Percentiles rank a stretch among this genome's conserved stretches.
These are phyloP conservation scores for Aureobasidium sp. DNA, from an alignment of 2,329 filamentous ascomycete species.

Conservation along the genomic window DNA sequence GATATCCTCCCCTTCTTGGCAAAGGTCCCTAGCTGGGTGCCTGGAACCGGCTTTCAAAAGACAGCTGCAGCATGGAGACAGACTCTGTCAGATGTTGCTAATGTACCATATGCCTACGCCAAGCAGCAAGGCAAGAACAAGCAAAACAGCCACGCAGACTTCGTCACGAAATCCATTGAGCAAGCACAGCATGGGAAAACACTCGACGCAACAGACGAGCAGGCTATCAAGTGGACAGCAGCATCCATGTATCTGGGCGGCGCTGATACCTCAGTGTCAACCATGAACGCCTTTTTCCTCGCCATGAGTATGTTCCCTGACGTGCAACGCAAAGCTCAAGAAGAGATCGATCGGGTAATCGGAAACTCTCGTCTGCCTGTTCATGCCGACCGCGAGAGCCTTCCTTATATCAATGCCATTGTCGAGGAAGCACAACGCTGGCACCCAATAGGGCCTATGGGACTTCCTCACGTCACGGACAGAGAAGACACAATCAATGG, in stretches of 20 bases:
- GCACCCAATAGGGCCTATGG: constrained; percentile 25
- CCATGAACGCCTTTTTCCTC: constrained; percentile 9
- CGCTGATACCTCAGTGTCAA: constrained; percentile 27
- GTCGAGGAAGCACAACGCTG: constrained; percentile 29
- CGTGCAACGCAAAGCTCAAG: constrained; percentile 22
- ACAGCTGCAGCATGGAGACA: constrained; percentile 30
- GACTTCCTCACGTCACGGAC: constrained; percentile 23
- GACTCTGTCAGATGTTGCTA: constrained; percentile 23
- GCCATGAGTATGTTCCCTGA: constrained; percentile 18
- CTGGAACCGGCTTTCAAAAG: constrained; percentile 36
- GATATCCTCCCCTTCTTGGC: constrained; percentile 37
- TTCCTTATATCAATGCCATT: constrained; percentile 24
- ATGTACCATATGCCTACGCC: constrained; percentile 37
- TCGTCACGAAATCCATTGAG: constrained; percentile 32
- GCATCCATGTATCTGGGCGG: constrained; percentile 35
- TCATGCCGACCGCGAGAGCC: constrained; percentile 22
- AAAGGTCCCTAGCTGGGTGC: constrained; percentile 37
- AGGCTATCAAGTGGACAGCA: constrained; percentile 34
- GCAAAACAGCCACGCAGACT: constrained; percentile 23
- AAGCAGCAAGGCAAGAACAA: constrained; percentile 24
- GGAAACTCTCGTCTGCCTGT: constrained; percentile 36
- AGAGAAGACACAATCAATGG: constrained; percentile 29
- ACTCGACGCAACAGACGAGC: constrained; percentile 19
- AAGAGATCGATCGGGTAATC: constrained; percentile 31
- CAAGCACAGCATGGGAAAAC: constrained; percentile 16